Evolutionary conservation across 495 filamentous ascomycete species (phyloP), one percentile per base, ranked within the genome.

Genomic region (Platismatia glauca): DNA sequence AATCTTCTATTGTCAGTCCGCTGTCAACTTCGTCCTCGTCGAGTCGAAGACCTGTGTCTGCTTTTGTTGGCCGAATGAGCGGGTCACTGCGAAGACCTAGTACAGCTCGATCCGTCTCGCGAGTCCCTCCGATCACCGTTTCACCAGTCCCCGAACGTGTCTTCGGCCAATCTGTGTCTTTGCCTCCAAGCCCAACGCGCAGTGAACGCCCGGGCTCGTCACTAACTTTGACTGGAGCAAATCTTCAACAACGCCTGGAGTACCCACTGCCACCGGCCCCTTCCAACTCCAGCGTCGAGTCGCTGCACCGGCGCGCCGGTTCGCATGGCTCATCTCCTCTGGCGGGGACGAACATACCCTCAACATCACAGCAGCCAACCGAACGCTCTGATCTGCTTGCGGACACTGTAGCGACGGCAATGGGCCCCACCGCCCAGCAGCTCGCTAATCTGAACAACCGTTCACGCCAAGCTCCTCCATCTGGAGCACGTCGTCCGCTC

Each of bases 371-470:
- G 59, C 56, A 31, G 50, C 61, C 15, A 48, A 35, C 52, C 38
- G 66, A 53, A 33, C 27, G 50, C 50, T 53, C 50, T 33, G 50
- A 33, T 20, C n/a, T 22, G 50, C 50, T 53, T 20, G 27, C 50
- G 29, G n/a, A 53, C 50, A 33, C 50, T 5, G 29, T 53, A 33
- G 50, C 50, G 33, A 53, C 50, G 6, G 50, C 50, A 53, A 53
- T 33, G 29, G 50, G 50, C n/a, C 70, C 70, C 9, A 66, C 53
- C 55, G 68, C 67, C 39, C 66, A 71, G 43, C 71, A 71, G 44
- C 68, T 70, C 27, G 57, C 68, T 8, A 67, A 65, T 31, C 64
- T 70, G 20, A 50, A 68, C 55, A 68, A 66, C 38, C 71, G 71
- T 44, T 63, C 67, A 50, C 56, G 64, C 39, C 66, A 65, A 35